These are phyloP conservation scores for Camelina laxa DNA, from an alignment of 345 rosid genomes.

Conservation along the genomic window DNA sequence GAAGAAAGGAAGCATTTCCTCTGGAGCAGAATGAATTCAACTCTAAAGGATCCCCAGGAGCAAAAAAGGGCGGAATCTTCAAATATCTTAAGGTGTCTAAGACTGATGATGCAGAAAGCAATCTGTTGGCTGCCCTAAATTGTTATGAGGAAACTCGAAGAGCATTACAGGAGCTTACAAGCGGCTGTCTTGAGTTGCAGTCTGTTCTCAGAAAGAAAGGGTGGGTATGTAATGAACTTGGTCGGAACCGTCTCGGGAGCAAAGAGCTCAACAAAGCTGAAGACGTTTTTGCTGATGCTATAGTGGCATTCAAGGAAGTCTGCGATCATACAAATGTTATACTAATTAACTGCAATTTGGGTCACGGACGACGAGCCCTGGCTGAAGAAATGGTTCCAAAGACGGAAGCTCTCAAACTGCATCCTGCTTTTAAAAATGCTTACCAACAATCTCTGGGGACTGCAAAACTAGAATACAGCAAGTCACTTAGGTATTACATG, in stretches of 20 bases:
- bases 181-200: conserved; percentile 56
- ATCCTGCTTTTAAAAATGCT: conserved; percentile 51
- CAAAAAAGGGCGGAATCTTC: conserved; percentile 82
- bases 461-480: conserved; percentile 72
- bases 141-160: conserved; percentile 83
- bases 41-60: conserved; percentile 43
- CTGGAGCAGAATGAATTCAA: conserved; percentile 40
- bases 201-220: conserved; percentile 79
- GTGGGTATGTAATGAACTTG: conserved; percentile 92
- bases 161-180: conserved; percentile 66
- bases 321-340: conserved; percentile 76
- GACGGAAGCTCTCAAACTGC: conserved; percentile 59
- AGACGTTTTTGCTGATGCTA: conserved; percentile 81
- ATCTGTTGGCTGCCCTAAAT: conserved; percentile 61
- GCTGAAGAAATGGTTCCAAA: conserved; percentile 89
- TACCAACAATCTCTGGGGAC: conserved; percentile 67
- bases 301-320: conserved; percentile 74
- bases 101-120: conserved; percentile 66
- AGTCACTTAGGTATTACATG: conserved; percentile 74
- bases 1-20: conserved; percentile 35
- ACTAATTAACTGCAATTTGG: conserved; percentile 81
- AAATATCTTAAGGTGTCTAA: conserved; percentile 57
- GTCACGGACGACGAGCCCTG: conserved; percentile 90
- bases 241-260: conserved; percentile 73
- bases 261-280: conserved; percentile 78